Evolutionary conservation across 495 filamentous ascomycete genomes (phyloP), one percentile per base, ranked within the genome.

Genomic region (Annulohypoxylon nitens): DNA sequence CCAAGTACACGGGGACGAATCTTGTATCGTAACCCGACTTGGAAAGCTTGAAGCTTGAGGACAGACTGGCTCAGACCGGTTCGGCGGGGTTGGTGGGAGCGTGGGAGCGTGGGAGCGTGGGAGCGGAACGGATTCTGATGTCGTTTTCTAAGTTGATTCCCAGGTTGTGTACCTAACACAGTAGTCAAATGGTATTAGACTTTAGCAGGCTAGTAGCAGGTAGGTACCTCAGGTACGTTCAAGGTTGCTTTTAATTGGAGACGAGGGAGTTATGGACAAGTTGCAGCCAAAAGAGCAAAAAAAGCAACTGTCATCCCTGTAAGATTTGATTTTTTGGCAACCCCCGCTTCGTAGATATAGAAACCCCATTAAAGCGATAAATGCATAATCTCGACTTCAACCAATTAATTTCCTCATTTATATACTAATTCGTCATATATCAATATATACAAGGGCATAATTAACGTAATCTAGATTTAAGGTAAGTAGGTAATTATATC

Each of bases 1-100:
- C 47, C 7, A 34, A 48, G 10, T 30, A 48, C 12, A 37, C 18
- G 62, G 33, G 39, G 23, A 37, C 51, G 62, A 14, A 14, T 30
- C 57, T 51, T 47, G 12, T 16, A 11, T 47, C 18, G 18, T 9
- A 37, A 14, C 26, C n/a, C 64, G 51, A 53, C 41, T 50, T 55
- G 25, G 45, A 18, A 59, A 53, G 41, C 41, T 55, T 25, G 45
- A 18, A 53, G 41, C 58, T 67, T 67, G 39, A 67, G 64, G 59
- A 67, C 64, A 72, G 64, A 63, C 39, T 67, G 64, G 58, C 70
- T 63, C 64, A 72, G 64, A 63, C 30, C 63, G 64, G 58, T 64
- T 63, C 57, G 63, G 63, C 61, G 63, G 55, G 67, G 63, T 63
- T 63, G 58, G 55, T 59, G 55, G 57, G 37, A 33, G 33, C 47